Base-by-base conservation (phyloP, 2,329 filamentous ascomycete genomes). In the Aspergillus aculeatinus region DNA sequence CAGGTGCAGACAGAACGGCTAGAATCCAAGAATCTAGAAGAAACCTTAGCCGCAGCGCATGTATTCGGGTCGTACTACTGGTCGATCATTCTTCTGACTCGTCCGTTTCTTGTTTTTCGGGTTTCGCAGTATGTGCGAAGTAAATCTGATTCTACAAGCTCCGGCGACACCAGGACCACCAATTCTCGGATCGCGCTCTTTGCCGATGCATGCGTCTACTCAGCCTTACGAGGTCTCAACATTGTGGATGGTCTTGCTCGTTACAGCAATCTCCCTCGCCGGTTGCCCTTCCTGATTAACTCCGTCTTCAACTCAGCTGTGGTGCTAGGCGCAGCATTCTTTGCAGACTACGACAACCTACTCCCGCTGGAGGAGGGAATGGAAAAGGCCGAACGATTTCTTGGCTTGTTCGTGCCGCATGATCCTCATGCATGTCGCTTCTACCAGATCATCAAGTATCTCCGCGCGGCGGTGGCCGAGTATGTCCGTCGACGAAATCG, bases 71-170 rank as follows among this genome's bases (percentile, higher is more conserved):
- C 81, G 3, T 84, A 83, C 59, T 83, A 83, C 65, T 84, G 82
- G 72, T 81, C 80, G 1, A 83, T 84, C 48, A 83, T 83, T 68
- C 71, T 84, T 3, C 68, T 83, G 4, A 82, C 82, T 6, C 72
- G 81, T n/a, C 82, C 82, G 0, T 84, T 84, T 58, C 71, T 84
- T 11, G 79, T 83, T 27, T 83, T 81, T 63, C 79, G 82, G 53
- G 73, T 83, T 1, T 81, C 76, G n/a, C 73, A 72, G 39, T 73
- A 74, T 49, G 73, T 74, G 33, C 71, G 70, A 52, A 70, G 62
- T 48, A 74, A 72, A 59, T 58, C 51, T 29, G 70, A 71, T 16
- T 21, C 63, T 10, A 57, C 65, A 9, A 48, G 39, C 5, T 48
- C 62, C 33, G 55, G 67, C 2, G 70, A 74, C n/a, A 14, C 57